Evolutionary conservation across 1,139 yeast species (phyloP).

Genomic region (Hansenula sp.): DNA sequence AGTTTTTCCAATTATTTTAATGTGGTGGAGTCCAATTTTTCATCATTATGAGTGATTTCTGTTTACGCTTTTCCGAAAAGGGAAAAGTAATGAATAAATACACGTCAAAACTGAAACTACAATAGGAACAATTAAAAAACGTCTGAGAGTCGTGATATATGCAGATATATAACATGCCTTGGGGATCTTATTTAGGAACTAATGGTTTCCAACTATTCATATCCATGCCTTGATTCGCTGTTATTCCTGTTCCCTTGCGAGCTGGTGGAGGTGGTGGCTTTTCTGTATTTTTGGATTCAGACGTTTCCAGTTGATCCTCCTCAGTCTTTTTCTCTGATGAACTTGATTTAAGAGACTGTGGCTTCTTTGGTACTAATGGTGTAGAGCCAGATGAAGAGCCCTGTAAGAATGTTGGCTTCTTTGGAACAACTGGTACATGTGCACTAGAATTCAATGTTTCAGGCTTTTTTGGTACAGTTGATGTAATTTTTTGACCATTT

Average conservation of each 20-base stretch:
- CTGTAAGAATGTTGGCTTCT: conserved; percentile 18
- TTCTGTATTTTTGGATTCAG: conserved; percentile 1
- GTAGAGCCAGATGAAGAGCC: not conserved
- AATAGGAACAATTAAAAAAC: not conserved
- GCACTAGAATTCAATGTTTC: not conserved
- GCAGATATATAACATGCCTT: not conserved
- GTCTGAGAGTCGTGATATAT: too few species aligned
- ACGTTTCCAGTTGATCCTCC: too few species aligned
- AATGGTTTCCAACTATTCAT: conserved; percentile 57
- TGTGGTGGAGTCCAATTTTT: not conserved
- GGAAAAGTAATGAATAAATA: conserved; percentile 3
- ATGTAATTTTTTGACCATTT: not conserved
- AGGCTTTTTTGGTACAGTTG: conserved; percentile 11
- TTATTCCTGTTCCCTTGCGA: not conserved
- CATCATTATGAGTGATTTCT: not conserved
- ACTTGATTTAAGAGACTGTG: conserved; percentile 10
- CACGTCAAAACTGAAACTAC: not conserved
- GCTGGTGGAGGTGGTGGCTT: conserved; percentile 10
- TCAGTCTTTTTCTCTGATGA: too few species aligned
- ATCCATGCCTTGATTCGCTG: conserved; percentile 17
- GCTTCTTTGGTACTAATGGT: conserved; percentile 15
- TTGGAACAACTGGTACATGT: conserved; percentile 8
- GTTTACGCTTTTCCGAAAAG: conserved; percentile 5
- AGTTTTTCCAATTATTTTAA: not conserved
- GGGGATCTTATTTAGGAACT: conserved; percentile 37